phyloP scores from a whole-genome alignment of 768 basidiomycete genomes.

The Megacollybia marginata region DNA sequence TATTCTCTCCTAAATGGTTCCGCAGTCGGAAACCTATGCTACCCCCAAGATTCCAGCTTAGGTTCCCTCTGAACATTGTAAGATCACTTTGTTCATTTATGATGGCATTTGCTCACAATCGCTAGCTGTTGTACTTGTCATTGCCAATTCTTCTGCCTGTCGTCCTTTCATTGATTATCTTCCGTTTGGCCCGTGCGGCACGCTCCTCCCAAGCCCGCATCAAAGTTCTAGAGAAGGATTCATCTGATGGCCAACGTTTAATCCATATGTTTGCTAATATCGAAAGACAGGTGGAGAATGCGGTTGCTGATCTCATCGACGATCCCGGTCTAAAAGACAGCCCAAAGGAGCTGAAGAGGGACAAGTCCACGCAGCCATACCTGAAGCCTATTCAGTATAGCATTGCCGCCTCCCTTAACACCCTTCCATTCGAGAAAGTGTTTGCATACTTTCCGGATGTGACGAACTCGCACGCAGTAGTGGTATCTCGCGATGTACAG shows the following conservation, averaged over 20 bases:
- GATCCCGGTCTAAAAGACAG: constrained; percentile 22
- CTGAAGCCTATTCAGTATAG: constrained; percentile 50
- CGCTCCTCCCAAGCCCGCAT: constrained; percentile 60
- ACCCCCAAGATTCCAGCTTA: constrained; percentile 50
- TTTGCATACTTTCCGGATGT: constrained; percentile 54
- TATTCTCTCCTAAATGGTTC: constrained; percentile 40
- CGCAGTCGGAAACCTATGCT: constrained; percentile 36
- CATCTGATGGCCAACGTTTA: constrained; percentile 40
- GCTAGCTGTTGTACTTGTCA: constrained; percentile 42
- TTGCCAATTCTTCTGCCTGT: constrained; percentile 64
- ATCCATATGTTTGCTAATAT: constrained; percentile 48
- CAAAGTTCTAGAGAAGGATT: constrained; percentile 51
- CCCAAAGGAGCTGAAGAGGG: constrained; percentile 6
- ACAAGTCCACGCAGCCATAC: constrained; percentile 19
- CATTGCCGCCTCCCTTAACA: constrained; percentile 56
- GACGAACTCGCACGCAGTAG: constrained; percentile 62
- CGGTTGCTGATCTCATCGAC: constrained; percentile 55
- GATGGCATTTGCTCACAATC: constrained; percentile 1
- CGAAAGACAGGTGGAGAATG: constrained; percentile 54
- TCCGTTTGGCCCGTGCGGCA: constrained; percentile 52
- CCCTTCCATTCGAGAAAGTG: constrained; percentile 67
- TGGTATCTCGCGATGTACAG: constrained; percentile 63
- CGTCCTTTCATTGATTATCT: constrained; percentile 42
- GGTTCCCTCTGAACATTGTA: constrained; percentile 70
- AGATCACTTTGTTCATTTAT: constrained; percentile 12